Evolutionary conservation across 2,329 filamentous ascomycete genomes (phyloP).

Genomic region (Sporothrix phasma): DNA sequence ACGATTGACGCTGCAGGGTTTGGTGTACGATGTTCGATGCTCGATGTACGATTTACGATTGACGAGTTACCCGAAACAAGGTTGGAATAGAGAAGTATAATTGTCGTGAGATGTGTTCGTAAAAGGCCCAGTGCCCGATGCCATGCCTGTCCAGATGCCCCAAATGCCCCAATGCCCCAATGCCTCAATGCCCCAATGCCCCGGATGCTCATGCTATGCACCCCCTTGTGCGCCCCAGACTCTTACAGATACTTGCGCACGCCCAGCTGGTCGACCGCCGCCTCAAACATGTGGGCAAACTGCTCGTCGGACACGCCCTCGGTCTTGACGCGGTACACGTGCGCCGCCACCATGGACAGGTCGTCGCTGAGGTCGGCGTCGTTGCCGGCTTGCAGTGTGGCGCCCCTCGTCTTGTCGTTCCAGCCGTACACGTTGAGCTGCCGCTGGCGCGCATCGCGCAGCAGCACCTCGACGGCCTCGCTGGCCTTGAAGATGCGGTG

Average conservation of each 20-base stretch:
- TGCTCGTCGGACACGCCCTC: conserved; percentile 13
- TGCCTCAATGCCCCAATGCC: no score
- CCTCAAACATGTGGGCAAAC: conserved; percentile 19
- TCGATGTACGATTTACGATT: no score
- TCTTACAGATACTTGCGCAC: conserved; percentile 20
- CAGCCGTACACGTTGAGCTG: background rate
- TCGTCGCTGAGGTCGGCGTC: conserved; percentile 21
- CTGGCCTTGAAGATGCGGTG: conserved; percentile 23
- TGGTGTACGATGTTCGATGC: no score
- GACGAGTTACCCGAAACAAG: background rate
- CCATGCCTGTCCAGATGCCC: no score
- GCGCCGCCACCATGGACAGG: conserved; percentile 22
- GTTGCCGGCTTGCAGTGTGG: background rate
- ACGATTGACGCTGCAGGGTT: conserved; percentile 34
- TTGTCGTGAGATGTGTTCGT: background rate
- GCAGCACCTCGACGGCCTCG: conserved; percentile 22
- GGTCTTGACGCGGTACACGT: conserved; percentile 18
- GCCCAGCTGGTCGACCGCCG: conserved; percentile 24
- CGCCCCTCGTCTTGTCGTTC: background rate
- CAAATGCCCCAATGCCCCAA: no score
- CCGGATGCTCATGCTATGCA: no score
- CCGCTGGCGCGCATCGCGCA: conserved; percentile 13
- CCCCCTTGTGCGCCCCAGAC: no score
- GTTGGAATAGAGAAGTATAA: background rate
- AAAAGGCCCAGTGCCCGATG: background rate